These are phyloP conservation scores for Candida boleticola DNA, from an alignment of 805 yeast species.

Conservation along the genomic window DNA sequence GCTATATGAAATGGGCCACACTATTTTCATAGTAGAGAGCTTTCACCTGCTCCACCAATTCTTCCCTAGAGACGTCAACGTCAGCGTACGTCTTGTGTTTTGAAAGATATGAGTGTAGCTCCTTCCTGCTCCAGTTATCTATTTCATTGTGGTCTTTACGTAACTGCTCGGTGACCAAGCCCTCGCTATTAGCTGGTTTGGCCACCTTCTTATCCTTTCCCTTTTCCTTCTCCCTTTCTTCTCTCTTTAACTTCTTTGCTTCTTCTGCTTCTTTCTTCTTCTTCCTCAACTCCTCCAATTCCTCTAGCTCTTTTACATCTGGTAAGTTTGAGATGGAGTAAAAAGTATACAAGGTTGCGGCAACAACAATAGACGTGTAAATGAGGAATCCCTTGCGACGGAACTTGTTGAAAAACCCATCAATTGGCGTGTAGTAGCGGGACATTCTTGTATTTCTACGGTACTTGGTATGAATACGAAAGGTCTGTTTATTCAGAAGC, in stretches of 20 bases:
- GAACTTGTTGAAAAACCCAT: constrained; percentile 25
- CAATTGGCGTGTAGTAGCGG: constrained; percentile 22
- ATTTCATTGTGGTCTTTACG: constrained; percentile 1
- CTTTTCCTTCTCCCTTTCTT: not conserved
- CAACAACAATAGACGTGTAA: constrained; percentile 30
- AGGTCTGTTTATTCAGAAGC: too few relatives aligned
- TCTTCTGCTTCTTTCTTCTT: not conserved
- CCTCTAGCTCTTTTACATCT: constrained; percentile 1
- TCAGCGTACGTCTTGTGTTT: constrained; percentile 3
- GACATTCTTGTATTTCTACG: not conserved
- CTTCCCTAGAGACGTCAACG: constrained; percentile 1
- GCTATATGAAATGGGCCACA: constrained; percentile 2
- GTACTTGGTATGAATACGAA: too few relatives aligned
- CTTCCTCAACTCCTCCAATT: not conserved
- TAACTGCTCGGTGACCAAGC: not conserved
- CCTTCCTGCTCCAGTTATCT: constrained; percentile 4
- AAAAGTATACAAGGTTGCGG: constrained; percentile 26
- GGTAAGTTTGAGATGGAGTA: constrained; percentile 19
- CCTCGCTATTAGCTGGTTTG: not conserved
- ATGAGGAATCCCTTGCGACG: constrained; percentile 35
- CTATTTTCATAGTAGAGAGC: constrained; percentile 1
- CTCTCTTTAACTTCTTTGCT: not conserved
- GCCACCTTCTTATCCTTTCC: not conserved
- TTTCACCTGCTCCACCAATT: constrained; percentile 2
- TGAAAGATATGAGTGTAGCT: not conserved